These are phyloP conservation scores for Cryptococcus hybrid DNA, from an alignment of 1,284 basidiomycete genomes.

Conservation along the genomic window DNA sequence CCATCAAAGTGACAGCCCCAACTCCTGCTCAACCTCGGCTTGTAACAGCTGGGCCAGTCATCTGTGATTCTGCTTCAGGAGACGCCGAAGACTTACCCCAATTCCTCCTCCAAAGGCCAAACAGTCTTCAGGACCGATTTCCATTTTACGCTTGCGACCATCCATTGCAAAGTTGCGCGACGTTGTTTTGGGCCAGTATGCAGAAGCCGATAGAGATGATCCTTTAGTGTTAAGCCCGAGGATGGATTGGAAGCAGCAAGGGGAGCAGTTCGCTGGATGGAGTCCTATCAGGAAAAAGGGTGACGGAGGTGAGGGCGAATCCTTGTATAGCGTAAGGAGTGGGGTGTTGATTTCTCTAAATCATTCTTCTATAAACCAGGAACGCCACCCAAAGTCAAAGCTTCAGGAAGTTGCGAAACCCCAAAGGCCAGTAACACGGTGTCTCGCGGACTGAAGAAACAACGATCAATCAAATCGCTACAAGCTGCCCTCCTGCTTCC, in stretches of 20 bases:
- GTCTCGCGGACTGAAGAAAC: slow-evolving; percentile 7
- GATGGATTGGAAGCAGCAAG: slow-evolving; percentile 37
- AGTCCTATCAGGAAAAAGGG: slow-evolving; percentile 6
- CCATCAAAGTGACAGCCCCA: slow-evolving; percentile 26
- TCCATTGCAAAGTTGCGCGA: slow-evolving; percentile 35
- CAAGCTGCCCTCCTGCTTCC: slow-evolving; percentile 38
- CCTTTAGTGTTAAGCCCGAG: slow-evolving; percentile 27
- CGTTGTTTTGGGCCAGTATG: slow-evolving; percentile 20
- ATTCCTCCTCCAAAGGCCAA: slow-evolving; percentile 17
- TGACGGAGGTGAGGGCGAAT: neutral
- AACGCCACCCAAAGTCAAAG: slow-evolving; percentile 34
- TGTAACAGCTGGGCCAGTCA: slow-evolving; percentile 32
- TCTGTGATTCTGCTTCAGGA: slow-evolving; percentile 44
- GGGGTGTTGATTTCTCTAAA: slow-evolving; percentile 43
- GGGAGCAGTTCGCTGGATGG: slow-evolving; percentile 42
- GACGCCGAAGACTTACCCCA: slow-evolving; percentile 47
- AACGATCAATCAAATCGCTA: slow-evolving; percentile 46
- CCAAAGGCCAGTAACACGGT: slow-evolving; percentile 2
- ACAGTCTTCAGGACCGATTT: slow-evolving; percentile 8
- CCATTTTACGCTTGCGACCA: slow-evolving; percentile 28
- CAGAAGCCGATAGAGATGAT: neutral
- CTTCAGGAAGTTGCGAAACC: neutral
- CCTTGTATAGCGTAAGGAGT: neutral
- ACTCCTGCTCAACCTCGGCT: slow-evolving; percentile 35
- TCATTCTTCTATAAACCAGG: slow-evolving; percentile 51